These are phyloP conservation scores for Ogataea pignaliae DNA, from an alignment of 805 yeast genomes.

Conservation along the genomic window DNA sequence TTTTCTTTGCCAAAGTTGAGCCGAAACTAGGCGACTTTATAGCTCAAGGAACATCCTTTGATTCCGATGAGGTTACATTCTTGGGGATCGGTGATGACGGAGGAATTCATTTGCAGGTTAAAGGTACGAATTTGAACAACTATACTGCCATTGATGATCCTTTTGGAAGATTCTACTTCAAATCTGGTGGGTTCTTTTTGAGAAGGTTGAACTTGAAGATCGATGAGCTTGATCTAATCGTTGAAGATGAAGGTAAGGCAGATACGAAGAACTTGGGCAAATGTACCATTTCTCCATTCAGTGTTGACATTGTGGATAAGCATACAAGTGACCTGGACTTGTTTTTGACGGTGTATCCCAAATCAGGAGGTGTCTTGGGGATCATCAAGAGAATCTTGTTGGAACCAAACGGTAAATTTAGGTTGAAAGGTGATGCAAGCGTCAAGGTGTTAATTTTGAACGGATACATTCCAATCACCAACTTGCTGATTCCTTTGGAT, in stretches of 20 bases:
- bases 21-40: slow-evolving; percentile 30
- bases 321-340: slow-evolving; percentile 24
- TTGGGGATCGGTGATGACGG: slow-evolving; percentile 30
- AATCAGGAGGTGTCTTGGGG: slow-evolving; percentile 28
- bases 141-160: slow-evolving; percentile 28
- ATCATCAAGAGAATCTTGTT: slow-evolving; percentile 29
- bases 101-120: slow-evolving; percentile 28
- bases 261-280: slow-evolving; percentile 28
- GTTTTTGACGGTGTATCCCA: slow-evolving; percentile 30
- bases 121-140: slow-evolving; percentile 29
- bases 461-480: slow-evolving; percentile 31
- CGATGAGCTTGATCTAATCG: slow-evolving; percentile 28
- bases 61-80: slow-evolving; percentile 28
- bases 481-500: slow-evolving; percentile 28
- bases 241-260: slow-evolving; percentile 19
- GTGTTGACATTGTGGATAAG: slow-evolving; percentile 28
- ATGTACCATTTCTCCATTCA: slow-evolving; percentile 30
- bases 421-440: slow-evolving; percentile 31
- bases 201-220: slow-evolving; percentile 27
- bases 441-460: slow-evolving; percentile 29
- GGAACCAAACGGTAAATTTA: slow-evolving; percentile 28
- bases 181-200: slow-evolving; percentile 30
- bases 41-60: slow-evolving; percentile 29
- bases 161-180: slow-evolving; percentile 24
- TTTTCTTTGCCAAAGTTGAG: slow-evolving; percentile 14